Evolutionary conservation across 768 basidiomycete genomes (phyloP).

Genomic region (Suillus subaureus): DNA sequence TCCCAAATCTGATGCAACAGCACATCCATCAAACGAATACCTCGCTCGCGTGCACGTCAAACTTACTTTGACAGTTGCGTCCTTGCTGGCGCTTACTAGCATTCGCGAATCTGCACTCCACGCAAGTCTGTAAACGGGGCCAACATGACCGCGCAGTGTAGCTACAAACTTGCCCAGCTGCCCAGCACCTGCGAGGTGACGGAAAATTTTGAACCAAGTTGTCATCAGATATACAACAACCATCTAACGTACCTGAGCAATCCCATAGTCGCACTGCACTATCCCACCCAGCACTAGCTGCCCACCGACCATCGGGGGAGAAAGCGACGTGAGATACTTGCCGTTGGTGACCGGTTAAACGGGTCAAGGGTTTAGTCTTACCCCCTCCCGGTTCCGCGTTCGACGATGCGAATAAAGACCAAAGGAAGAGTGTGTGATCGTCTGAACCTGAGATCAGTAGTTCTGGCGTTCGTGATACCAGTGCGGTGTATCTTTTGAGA

Average conservation of each 20-base stretch:
- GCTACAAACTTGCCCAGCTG: constrained; percentile 85
- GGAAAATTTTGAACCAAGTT: background rate
- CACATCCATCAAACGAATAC: background rate
- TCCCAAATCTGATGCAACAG: constrained; percentile 81
- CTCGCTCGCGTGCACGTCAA: background rate
- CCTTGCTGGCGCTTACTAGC: constrained; percentile 93
- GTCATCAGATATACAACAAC: constrained; percentile 15
- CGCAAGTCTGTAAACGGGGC: constrained; percentile 89
- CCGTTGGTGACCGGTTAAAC: constrained; percentile 93
- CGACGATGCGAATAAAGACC: constrained; percentile 74
- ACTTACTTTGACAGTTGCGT: constrained; percentile 90
- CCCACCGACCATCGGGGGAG: constrained; percentile 90
- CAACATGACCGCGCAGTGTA: constrained; percentile 89
- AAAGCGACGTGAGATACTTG: constrained; percentile 94
- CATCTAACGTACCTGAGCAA: constrained; percentile 51
- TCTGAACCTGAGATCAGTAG: constrained; percentile 94
- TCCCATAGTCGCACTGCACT: constrained; percentile 93
- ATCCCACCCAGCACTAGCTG: constrained; percentile 91
- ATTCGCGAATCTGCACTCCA: constrained; percentile 95
- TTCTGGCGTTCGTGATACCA: constrained; percentile 68
- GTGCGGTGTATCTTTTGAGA: constrained; percentile 71
- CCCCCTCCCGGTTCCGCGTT: constrained; percentile 35
- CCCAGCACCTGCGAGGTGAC: constrained; percentile 36
- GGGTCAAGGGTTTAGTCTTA: constrained; percentile 69
- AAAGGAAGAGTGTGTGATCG: constrained; percentile 97